phyloP scores from a whole-genome alignment of 1,284 basidiomycete species.

The Schizophyllum commune region DNA sequence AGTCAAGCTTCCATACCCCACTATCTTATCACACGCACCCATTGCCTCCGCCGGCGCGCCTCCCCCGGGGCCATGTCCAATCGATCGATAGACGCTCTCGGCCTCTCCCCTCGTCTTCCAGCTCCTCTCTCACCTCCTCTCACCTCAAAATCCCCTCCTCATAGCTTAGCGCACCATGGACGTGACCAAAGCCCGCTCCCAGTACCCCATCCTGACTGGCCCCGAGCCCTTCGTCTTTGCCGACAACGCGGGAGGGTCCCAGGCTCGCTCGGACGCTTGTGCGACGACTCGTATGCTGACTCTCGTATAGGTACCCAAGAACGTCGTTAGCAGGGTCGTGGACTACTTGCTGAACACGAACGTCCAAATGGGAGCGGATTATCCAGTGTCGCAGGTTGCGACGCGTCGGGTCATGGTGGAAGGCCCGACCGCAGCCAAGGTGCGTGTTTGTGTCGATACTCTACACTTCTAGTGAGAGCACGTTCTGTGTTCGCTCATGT shows the following conservation, averaged over 20 bases:
- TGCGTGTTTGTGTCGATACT: no score
- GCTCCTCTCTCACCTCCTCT: neutral
- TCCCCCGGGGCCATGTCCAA: neutral
- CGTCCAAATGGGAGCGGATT: slow-evolving; percentile 65
- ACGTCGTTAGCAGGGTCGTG: slow-evolving; percentile 49
- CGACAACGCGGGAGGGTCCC: slow-evolving; percentile 77
- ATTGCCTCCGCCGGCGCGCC: neutral
- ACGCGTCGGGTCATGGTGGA: slow-evolving; percentile 36
- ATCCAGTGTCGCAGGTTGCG: slow-evolving; percentile 46
- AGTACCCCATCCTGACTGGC: neutral
- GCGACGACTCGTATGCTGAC: slow-evolving; percentile 3
- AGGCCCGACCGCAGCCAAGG: neutral
- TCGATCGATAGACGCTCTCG: neutral
- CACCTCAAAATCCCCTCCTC: neutral
- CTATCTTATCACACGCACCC: neutral
- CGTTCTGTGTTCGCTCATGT: no score
- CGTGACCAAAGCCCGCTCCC: neutral
- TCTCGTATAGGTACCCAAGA: slow-evolving; percentile 25
- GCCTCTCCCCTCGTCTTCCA: neutral
- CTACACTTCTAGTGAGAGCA: no score
- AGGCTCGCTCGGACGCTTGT: slow-evolving; percentile 19
- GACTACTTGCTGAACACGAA: slow-evolving; percentile 68
- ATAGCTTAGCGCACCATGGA: neutral
- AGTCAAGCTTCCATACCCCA: neutral
- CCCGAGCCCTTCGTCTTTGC: slow-evolving; percentile 52